Percentiles rank a stretch among this genome's conserved stretches.
Conservation (phyloP, 106 monocot genomes). For the Acorus calamus region DNA sequence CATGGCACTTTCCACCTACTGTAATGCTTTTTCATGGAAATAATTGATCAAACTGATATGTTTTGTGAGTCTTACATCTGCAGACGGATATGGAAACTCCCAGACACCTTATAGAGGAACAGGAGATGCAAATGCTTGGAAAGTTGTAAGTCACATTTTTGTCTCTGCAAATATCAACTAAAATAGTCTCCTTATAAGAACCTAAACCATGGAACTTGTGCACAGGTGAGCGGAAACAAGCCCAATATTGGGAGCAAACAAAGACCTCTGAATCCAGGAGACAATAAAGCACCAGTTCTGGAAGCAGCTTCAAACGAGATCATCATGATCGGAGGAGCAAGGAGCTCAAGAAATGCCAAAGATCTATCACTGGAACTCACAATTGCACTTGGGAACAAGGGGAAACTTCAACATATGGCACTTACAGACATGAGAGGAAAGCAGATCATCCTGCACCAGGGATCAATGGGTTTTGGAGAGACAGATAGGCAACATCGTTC, state of each 20-base stretch:
- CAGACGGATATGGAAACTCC: conserved; percentile 30
- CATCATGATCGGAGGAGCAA: conserved; percentile 25
- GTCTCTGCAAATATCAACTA: not conserved
- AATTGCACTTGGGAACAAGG: conserved; percentile 45
- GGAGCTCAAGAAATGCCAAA: conserved; percentile 7
- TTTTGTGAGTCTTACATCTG: not conserved
- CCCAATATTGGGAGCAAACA: conserved; percentile 3
- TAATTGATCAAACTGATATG: too few species aligned
- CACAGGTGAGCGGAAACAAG: conserved; percentile 19
- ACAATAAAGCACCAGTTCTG: conserved; percentile 13
- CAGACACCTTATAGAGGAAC: conserved; percentile 18
- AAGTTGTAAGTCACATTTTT: conserved; percentile 30
- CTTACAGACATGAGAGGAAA: conserved; percentile 11
- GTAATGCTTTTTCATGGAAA: too few species aligned
- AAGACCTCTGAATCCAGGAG: conserved; percentile 9
- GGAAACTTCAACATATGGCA: conserved; percentile 49
- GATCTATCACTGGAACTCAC: conserved; percentile 69
- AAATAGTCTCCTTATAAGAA: too few species aligned
- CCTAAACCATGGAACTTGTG: not conserved
- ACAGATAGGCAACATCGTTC: conserved; percentile 5
- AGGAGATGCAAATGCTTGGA: conserved; percentile 16
- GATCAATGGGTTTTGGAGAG: conserved; percentile 14
- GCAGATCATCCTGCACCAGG: conserved; percentile 26
- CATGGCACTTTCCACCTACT: too few species aligned
- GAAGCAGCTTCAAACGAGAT: conserved; percentile 34